Evolutionary conservation across 164 flowering plant species (phyloP).

Genomic region (Cinnamomum chago): DNA sequence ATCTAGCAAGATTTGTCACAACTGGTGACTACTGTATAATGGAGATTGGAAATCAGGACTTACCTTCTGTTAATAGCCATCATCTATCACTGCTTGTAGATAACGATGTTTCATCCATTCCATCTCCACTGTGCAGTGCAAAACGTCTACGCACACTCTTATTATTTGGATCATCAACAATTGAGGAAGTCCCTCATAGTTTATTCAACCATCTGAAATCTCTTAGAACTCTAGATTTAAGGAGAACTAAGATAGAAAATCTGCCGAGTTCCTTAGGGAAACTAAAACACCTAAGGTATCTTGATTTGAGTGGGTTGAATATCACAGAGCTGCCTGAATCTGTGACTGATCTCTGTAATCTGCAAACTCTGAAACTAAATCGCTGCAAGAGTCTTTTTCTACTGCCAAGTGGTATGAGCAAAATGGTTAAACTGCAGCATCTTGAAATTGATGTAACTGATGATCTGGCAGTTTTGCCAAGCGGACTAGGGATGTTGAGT

Average conservation of each 20-base stretch:
- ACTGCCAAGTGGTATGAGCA: conserved; percentile 1
- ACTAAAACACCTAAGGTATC: conserved; percentile 6
- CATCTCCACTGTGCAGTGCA: not conserved
- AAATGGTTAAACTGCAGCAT: conserved; percentile 4
- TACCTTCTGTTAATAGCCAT: not conserved
- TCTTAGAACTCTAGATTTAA: conserved; percentile 1
- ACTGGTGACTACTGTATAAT: not conserved
- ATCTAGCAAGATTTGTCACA: conserved; percentile 3
- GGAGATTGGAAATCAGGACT: not conserved
- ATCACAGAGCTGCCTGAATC: conserved; percentile 2
- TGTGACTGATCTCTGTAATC: not conserved
- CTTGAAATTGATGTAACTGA: not conserved
- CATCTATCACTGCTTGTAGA: not conserved
- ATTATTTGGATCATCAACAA: not conserved
- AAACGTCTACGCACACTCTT: conserved; percentile 3
- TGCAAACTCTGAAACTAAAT: conserved; percentile 5
- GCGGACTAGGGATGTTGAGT: not conserved
- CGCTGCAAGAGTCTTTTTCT: not conserved
- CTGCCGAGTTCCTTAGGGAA: not conserved
- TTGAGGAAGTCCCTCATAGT: not conserved
- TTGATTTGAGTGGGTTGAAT: not conserved
- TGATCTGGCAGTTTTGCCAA: not conserved
- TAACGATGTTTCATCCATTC: not conserved
- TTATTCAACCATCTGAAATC: not conserved
- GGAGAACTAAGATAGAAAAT: not conserved